Base-by-base conservation (phyloP, 2,329 filamentous ascomycete genomes). In the Colletotrichum truncatum region DNA sequence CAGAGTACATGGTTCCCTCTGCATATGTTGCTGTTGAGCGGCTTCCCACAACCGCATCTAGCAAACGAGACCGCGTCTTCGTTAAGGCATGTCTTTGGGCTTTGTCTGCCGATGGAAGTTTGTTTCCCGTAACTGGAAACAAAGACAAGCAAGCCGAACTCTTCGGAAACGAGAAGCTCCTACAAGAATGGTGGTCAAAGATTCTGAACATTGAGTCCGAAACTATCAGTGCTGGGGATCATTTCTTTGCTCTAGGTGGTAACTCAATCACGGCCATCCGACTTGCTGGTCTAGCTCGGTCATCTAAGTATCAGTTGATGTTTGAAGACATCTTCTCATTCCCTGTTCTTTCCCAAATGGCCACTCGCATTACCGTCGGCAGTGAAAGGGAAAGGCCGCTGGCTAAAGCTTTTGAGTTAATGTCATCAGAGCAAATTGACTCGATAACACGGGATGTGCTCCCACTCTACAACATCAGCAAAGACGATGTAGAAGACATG, bases 1-100 rank as follows among this genome's bases (percentile, higher is more conserved):
- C 77, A 0, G 64, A 66, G 0, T 79, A 78, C 63, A 80, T 80
- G 78, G 69, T 79, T 1, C 78, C 78, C 1, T 71, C 70, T 4
- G 64, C 72, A 6, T 78, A 71, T 60, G 28, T 79, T 6, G 69
- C 69, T 0, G 60, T 79, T 4, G 57, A 70, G n/a, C 38, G 12
- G 8, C 30, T 70, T 9, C 67, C 69, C 6, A 61, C 70, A 26
- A 71, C 64, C 5, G 28, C 65, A 28, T 68, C 70, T 0, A 67
- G 67, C 23, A 71, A 71, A 53, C 67, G 65, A 3, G 68, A 71
- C 41, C 56, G 70, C 21, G 51, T 56, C 41, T 54, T 55, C 14
- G 58, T 71, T 4, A 67, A 52, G 14, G 41, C 68, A 9, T 36
- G 66, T 4, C 64, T 61, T 6, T 30, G 48, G 4, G 39, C 30